phyloP scores from a whole-genome alignment of 768 basidiomycete genomes.

The Phaeotremella fagi region DNA sequence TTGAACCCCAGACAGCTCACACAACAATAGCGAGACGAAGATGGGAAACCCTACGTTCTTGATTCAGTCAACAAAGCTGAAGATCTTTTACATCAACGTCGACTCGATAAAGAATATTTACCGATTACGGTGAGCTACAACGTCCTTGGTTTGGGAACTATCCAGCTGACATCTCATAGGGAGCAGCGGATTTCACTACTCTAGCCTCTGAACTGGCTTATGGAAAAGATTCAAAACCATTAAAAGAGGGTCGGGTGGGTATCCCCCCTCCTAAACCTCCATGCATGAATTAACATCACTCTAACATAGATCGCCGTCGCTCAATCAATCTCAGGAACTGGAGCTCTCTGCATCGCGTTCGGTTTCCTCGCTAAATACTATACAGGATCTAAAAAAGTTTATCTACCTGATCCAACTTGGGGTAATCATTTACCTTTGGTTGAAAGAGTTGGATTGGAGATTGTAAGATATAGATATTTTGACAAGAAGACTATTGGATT shows the following conservation, averaged over 20 bases:
- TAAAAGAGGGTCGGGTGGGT: slow-evolving; percentile 63
- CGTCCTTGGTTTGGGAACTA: background rate
- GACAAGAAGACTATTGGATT: slow-evolving; percentile 79
- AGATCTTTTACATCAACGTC: slow-evolving; percentile 60
- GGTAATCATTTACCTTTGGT: slow-evolving; percentile 88
- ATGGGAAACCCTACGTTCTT: slow-evolving; percentile 92
- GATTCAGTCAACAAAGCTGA: slow-evolving; percentile 75
- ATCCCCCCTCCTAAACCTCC: no score
- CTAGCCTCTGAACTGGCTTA: slow-evolving; percentile 83
- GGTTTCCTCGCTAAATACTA: slow-evolving; percentile 88
- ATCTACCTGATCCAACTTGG: slow-evolving; percentile 92
- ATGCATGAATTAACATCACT: no score
- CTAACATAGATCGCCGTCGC: slow-evolving; percentile 77
- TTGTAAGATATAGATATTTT: slow-evolving; percentile 59
- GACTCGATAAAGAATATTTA: slow-evolving; percentile 91
- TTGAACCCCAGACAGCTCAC: no score
- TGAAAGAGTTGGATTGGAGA: slow-evolving; percentile 81
- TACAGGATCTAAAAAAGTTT: slow-evolving; percentile 64
- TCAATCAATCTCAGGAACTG: slow-evolving; percentile 96
- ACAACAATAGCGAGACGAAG: slow-evolving; percentile 61
- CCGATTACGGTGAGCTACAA: slow-evolving; percentile 62
- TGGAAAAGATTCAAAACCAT: slow-evolving; percentile 68
- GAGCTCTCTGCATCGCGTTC: slow-evolving; percentile 91
- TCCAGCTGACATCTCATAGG: slow-evolving; percentile 43
- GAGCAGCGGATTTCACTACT: slow-evolving; percentile 76